Conservation (phyloP, 495 filamentous ascomycete species). For the Penicillium lagena region DNA sequence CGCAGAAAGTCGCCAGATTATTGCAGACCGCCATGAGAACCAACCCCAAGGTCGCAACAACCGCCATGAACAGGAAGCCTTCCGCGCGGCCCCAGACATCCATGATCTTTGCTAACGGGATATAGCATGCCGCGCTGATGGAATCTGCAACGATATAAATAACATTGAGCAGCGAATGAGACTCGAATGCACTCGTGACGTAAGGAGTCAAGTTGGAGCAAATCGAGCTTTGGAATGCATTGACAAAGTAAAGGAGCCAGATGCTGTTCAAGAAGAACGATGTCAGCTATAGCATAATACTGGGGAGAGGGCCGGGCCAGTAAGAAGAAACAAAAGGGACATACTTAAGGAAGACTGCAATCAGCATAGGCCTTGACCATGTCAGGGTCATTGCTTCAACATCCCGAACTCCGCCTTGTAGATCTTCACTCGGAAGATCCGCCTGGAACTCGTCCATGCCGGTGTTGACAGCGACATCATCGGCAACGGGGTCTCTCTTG, state of each 20-base stretch:
- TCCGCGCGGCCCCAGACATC: conserved; percentile 56
- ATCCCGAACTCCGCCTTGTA: too few relatives aligned
- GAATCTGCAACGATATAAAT: conserved; percentile 28
- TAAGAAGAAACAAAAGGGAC: too few relatives aligned
- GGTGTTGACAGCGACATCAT: too few relatives aligned
- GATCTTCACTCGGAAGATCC: too few relatives aligned
- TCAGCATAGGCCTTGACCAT: too few relatives aligned
- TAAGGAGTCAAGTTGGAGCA: conserved; percentile 18
- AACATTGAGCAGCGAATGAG: conserved; percentile 26
- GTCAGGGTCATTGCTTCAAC: too few relatives aligned
- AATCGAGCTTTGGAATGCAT: neutral
- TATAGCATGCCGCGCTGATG: conserved; percentile 53
- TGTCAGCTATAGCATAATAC: too few relatives aligned
- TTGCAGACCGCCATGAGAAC: conserved; percentile 44
- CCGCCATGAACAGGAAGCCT: conserved; percentile 41
- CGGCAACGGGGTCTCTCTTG: too few relatives aligned
- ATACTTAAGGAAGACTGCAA: too few relatives aligned
- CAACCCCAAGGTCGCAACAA: conserved; percentile 30
- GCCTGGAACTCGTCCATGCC: too few relatives aligned
- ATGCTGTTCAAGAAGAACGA: neutral
- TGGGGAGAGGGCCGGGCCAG: too few relatives aligned
- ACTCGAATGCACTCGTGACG: conserved; percentile 21
- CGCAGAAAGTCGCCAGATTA: conserved; percentile 38
- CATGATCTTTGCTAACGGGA: conserved; percentile 59
- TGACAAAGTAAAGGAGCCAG: neutral